A percentile compares a stretch with the other conserved stretches of the same genome.
Conservation (phyloP, 2,329 filamentous ascomycete species). For the Pyrenochaeta sp. region DNA sequence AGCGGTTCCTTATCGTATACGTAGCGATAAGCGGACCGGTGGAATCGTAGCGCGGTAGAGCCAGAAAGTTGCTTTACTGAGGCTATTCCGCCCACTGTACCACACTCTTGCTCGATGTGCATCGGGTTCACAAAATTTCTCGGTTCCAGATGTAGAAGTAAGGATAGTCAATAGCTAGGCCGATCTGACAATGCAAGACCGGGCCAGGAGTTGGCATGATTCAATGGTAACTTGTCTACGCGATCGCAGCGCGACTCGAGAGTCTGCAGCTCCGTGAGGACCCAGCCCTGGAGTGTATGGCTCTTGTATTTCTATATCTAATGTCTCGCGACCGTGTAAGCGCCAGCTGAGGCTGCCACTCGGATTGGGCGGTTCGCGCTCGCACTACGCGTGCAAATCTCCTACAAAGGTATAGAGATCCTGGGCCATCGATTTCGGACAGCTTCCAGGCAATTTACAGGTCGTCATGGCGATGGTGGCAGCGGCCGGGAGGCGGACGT, state of each 20-base stretch:
- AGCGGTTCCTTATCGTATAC: neutral
- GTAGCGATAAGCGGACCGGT: neutral
- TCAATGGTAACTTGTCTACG: constrained; percentile 18
- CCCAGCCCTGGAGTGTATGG: constrained; percentile 21
- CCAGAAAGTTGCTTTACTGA: neutral
- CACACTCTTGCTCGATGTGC: constrained; percentile 1
- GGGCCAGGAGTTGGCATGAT: constrained; percentile 18
- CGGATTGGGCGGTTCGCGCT: constrained; percentile 19
- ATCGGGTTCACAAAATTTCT: constrained; percentile 14
- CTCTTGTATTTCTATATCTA: constrained; percentile 42
- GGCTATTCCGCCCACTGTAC: neutral
- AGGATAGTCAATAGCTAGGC: constrained; percentile 20
- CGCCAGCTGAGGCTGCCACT: constrained; percentile 26
- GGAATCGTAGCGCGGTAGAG: neutral
- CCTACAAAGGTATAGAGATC: constrained; percentile 1
- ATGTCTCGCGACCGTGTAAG: constrained; percentile 34
- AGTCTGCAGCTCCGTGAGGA: constrained; percentile 7
- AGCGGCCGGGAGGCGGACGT: constrained; percentile 10
- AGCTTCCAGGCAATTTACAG: constrained; percentile 16
- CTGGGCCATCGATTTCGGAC: constrained; percentile 10
- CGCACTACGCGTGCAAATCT: constrained; percentile 16
- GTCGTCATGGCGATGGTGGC: constrained; percentile 28
- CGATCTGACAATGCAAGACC: constrained; percentile 13
- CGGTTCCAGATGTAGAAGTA: constrained; percentile 7
- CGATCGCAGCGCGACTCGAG: constrained; percentile 20